Percentiles rank a stretch among this genome's conserved stretches.
phyloP scores from a whole-genome alignment of 768 basidiomycete genomes.

The Hydnomerulius pinastri region DNA sequence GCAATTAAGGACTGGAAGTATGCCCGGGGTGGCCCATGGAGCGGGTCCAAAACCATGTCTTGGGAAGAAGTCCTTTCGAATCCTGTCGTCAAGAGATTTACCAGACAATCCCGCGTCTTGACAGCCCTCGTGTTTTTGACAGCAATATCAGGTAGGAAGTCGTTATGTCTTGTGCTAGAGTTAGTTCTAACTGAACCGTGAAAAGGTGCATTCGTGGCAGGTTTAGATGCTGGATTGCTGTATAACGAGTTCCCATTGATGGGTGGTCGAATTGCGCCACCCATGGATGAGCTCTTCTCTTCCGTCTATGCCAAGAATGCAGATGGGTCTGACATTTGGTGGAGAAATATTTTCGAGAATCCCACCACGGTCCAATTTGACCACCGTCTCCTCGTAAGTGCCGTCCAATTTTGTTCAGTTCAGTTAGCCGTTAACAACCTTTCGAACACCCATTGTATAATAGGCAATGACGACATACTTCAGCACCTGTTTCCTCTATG shows the following conservation, averaged over 20 bases:
- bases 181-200: slow-evolving; percentile 1
- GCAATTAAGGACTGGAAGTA: slow-evolving; percentile 81
- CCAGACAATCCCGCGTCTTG: slow-evolving; percentile 56
- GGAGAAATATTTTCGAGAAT: slow-evolving; percentile 96
- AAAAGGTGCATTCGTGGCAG: slow-evolving; percentile 95
- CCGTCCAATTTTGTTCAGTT: background rate
- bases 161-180: background rate
- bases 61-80: slow-evolving; percentile 54
- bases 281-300: slow-evolving; percentile 79
- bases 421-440: background rate
- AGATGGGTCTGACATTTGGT: slow-evolving; percentile 82
- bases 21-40: slow-evolving; percentile 58
- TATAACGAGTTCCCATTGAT: slow-evolving; percentile 99
- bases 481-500: slow-evolving; percentile 63
- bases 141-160: slow-evolving; percentile 77
- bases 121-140: slow-evolving; percentile 86
- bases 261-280: slow-evolving; percentile 87
- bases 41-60: slow-evolving; percentile 45
- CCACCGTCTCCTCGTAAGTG: slow-evolving; percentile 85
- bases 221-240: slow-evolving; percentile 92
- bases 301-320: slow-evolving; percentile 66
- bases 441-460: slow-evolving; percentile 4
- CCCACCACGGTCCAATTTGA: slow-evolving; percentile 98
- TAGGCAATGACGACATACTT: slow-evolving; percentile 88
- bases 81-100: slow-evolving; percentile 60